Evolutionary conservation across 805 yeast genomes (phyloP).

Genomic region (Starmerella potacharoeniae): DNA sequence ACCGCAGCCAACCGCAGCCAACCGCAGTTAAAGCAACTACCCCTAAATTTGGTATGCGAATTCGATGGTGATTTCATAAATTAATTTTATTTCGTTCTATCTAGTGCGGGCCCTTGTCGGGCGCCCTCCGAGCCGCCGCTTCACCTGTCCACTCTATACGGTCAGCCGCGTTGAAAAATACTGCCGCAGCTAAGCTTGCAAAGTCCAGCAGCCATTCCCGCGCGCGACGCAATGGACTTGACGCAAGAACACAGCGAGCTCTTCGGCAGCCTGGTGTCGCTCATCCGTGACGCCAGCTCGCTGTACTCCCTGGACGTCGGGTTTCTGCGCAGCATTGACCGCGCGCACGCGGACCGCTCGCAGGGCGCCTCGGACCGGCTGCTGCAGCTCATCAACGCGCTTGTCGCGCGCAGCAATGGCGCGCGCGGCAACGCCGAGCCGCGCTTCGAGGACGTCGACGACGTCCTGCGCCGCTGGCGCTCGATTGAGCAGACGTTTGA

Average conservation of each 20-base stretch:
- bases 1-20: too few species aligned
- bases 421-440: slow-evolving; percentile 23
- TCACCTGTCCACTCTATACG: not conserved
- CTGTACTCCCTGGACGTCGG: slow-evolving; percentile 71
- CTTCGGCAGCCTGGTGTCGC: slow-evolving; percentile 41
- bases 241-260: slow-evolving; percentile 20
- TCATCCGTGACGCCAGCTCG: slow-evolving; percentile 56
- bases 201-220: not conserved
- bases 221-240: slow-evolving; percentile 14
- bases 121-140: not conserved
- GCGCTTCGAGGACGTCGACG: slow-evolving; percentile 34
- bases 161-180: not conserved
- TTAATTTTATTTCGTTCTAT: too few species aligned
- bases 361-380: slow-evolving; percentile 27
- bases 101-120: too few species aligned
- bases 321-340: slow-evolving; percentile 57
- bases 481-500: slow-evolving; percentile 54
- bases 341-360: slow-evolving; percentile 34
- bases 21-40: too few species aligned
- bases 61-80: too few species aligned
- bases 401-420: slow-evolving; percentile 19
- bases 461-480: slow-evolving; percentile 47
- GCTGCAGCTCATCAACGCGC: slow-evolving; percentile 24
- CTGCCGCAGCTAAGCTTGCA: not conserved
- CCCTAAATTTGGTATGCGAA: too few species aligned